phyloP scores from a whole-genome alignment of 306 rosid species.

The Coriaria nepalensis region DNA sequence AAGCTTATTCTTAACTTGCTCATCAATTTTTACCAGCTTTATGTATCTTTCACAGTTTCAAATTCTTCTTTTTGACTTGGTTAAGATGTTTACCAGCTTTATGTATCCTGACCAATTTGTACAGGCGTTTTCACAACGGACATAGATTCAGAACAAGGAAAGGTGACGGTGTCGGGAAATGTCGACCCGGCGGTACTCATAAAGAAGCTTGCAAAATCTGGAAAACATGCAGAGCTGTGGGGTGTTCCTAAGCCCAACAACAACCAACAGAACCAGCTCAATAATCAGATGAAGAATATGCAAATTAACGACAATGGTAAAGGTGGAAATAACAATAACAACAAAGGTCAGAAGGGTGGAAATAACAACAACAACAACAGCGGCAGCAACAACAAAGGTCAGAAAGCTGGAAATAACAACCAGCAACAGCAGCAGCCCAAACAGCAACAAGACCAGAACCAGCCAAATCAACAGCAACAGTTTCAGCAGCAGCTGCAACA shows the following conservation, averaged over 20 bases:
- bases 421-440: slow-evolving; percentile 19
- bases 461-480: slow-evolving; percentile 1
- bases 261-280: slow-evolving; percentile 29
- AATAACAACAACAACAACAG: slow-evolving; percentile 21
- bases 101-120: not conserved
- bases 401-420: not conserved
- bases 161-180: slow-evolving; percentile 75
- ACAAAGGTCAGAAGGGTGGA: slow-evolving; percentile 41
- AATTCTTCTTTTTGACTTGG: too few species aligned
- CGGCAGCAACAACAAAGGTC: slow-evolving; percentile 20
- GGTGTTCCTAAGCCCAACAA: slow-evolving; percentile 38
- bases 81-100: not conserved
- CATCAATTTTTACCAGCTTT: not conserved
- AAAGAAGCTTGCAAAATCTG: slow-evolving; percentile 78
- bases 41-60: not conserved
- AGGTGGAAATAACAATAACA: slow-evolving; percentile 25
- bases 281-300: slow-evolving; percentile 57
- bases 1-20: not conserved
- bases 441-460: slow-evolving; percentile 21
- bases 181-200: slow-evolving; percentile 74
- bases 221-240: slow-evolving; percentile 87
- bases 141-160: slow-evolving; percentile 87
- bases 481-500: slow-evolving; percentile 14
- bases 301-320: slow-evolving; percentile 44
- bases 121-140: slow-evolving; percentile 79